These are phyloP conservation scores for Globisporangium takayamanum DNA, from an alignment of 352 stramenopile genomes.

Conservation along the genomic window DNA sequence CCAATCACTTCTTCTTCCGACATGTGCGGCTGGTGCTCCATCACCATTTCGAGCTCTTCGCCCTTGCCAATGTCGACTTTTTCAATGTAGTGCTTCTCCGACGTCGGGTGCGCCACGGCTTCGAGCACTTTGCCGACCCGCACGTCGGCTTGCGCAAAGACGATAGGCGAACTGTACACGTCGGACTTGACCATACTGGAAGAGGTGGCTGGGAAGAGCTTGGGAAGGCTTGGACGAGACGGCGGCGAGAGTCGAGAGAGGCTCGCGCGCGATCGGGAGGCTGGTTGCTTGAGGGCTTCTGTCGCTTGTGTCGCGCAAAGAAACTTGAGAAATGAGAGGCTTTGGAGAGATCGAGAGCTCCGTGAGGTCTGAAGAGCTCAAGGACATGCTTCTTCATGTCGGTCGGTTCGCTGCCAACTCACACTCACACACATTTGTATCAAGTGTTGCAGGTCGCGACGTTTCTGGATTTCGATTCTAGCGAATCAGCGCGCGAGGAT, in stretches of 20 bases:
- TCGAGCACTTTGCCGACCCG: slow-evolving; percentile 67
- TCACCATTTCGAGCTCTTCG: slow-evolving; percentile 66
- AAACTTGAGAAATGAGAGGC: slow-evolving; percentile 46
- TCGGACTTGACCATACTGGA: slow-evolving; percentile 64
- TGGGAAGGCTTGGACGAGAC: not conserved
- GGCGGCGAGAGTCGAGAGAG: not conserved
- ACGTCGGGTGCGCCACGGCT: slow-evolving; percentile 57
- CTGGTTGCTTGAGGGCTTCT: slow-evolving; percentile 3
- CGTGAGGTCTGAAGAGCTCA: not conserved
- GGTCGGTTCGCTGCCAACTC: not conserved
- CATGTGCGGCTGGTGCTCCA: slow-evolving; percentile 71
- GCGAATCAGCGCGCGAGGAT: not conserved
- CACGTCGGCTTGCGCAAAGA: slow-evolving; percentile 63
- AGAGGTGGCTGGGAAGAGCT: not conserved
- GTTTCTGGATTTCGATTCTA: not conserved
- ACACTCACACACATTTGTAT: not conserved
- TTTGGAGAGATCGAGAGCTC: not conserved
- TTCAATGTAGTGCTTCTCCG: slow-evolving; percentile 68
- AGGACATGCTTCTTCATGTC: not conserved
- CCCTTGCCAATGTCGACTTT: slow-evolving; percentile 74
- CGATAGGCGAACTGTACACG: slow-evolving; percentile 67
- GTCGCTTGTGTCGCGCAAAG: slow-evolving; percentile 28
- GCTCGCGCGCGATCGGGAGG: too few relatives aligned
- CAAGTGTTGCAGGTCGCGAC: not conserved
- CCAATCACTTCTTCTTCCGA: slow-evolving; percentile 67